Conservation (phyloP, 495 filamentous ascomycete genomes). For the Neurospora sp. region DNA sequence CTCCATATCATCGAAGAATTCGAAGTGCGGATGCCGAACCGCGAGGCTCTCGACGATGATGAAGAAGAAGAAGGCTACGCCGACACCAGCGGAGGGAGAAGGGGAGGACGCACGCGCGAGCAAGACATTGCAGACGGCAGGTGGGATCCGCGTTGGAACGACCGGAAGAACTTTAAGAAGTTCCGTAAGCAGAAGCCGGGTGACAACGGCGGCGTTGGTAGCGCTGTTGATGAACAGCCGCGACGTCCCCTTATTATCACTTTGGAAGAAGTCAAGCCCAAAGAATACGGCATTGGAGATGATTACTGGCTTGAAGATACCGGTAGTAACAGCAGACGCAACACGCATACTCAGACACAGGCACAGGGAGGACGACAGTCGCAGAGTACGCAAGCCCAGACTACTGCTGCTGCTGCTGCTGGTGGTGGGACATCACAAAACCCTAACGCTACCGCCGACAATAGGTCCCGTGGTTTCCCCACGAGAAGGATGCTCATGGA, state of each 20-base stretch:
- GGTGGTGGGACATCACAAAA: not conserved
- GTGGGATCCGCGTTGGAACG: conserved; percentile 92
- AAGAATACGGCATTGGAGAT: conserved; percentile 76
- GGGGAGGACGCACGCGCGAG: conserved; percentile 29
- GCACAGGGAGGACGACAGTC: not conserved
- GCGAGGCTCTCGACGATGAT: not conserved
- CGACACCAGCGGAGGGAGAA: not conserved
- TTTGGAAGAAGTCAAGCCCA: conserved; percentile 68
- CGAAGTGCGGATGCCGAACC: conserved; percentile 41
- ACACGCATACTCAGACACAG: conserved; percentile 20
- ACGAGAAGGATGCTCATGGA: conserved; percentile 18
- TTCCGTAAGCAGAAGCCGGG: conserved; percentile 53
- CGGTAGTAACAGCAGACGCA: conserved; percentile 12
- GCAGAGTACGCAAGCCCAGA: conserved; percentile 9
- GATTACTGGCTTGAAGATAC: conserved; percentile 60
- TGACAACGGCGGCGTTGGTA: conserved; percentile 27
- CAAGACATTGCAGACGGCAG: conserved; percentile 44
- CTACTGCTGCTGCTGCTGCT: not conserved
- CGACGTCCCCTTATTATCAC: conserved; percentile 56
- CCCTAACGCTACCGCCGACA: not conserved
- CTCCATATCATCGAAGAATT: conserved; percentile 76
- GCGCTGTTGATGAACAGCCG: not conserved
- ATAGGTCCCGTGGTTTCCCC: not conserved
- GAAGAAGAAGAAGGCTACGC: not conserved
- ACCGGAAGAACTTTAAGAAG: conserved; percentile 91